These are phyloP conservation scores for Chlorencoelia australis DNA, from an alignment of 2,329 filamentous ascomycete species.

Conservation along the genomic window DNA sequence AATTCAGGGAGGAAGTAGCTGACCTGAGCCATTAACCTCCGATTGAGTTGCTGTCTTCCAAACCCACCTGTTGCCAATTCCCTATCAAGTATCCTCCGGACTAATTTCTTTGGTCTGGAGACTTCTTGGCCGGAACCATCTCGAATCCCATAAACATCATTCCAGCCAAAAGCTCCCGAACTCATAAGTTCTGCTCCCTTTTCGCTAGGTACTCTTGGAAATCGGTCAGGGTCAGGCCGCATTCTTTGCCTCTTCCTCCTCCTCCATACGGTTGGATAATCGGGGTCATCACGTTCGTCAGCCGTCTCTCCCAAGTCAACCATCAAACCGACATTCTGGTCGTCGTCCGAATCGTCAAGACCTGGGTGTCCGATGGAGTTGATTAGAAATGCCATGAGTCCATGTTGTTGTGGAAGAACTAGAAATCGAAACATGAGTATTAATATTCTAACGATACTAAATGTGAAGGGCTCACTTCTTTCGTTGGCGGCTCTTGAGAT, in stretches of 20 bases:
- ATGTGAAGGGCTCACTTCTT: conserved; percentile 27
- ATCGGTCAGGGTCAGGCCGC: conserved; percentile 45
- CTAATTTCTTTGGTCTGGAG: conserved; percentile 43
- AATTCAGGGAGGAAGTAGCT: conserved; percentile 7
- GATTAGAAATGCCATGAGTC: conserved; percentile 17
- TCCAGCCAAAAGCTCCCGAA: conserved; percentile 68
- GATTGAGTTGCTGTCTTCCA: conserved; percentile 49
- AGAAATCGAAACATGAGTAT: conserved; percentile 21
- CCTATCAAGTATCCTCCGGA: conserved; percentile 65
- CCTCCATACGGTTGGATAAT: conserved; percentile 31
- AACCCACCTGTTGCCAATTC: conserved; percentile 65
- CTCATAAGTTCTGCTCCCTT: conserved; percentile 70
- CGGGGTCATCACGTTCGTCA: conserved; percentile 9
- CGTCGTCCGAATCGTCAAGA: conserved; percentile 14
- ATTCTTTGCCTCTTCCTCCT: conserved; percentile 35
- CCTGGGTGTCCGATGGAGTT: conserved; percentile 8
- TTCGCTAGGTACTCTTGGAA: conserved; percentile 77
- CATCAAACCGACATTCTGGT: conserved; percentile 5
- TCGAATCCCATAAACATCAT: conserved; percentile 38
- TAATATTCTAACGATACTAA: conserved; percentile 16
- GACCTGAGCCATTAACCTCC: conserved; percentile 58
- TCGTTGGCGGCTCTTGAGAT: conserved; percentile 23
- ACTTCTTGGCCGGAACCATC: conserved; percentile 32
- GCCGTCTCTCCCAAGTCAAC: no score
- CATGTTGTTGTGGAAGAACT: conserved; percentile 16